Base-by-base conservation (phyloP, 495 filamentous ascomycete genomes). In the Jackrogersella multiformis region DNA sequence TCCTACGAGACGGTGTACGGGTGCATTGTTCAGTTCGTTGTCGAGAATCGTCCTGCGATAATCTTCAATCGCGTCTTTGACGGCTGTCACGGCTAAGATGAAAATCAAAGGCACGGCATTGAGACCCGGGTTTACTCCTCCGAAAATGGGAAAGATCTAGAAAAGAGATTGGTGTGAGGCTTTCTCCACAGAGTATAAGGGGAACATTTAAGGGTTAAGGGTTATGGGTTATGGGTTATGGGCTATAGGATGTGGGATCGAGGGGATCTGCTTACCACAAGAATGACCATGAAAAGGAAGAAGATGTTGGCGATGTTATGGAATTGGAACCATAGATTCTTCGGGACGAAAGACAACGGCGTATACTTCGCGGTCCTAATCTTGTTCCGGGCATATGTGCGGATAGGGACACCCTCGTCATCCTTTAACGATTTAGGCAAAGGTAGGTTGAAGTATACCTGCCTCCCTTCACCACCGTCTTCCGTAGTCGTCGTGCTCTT, bases 241-340 rank as follows among this genome's bases (percentile, higher is more conserved):
- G n/a, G n/a, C n/a, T 21, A 45, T 21, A 21, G 44, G 36, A 54
- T 15, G 38, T 38, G 1, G 18, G 15, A 54, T 16, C 34, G 21
- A 16, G 13, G 5, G 12, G 45, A 23, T 45, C 15, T 26, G 85
- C 93, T 77, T 88, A 98, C 96, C 66, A 88, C 86, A 57, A 99
- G 87, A 74, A 99, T 94, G 76, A 97, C 94, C 64, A 95, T 86
- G 79, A 97, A 97, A 56, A 98, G 82, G 84, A 99, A 99, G 78
- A 97, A 99, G 36, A 98, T 88, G 77, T 98, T 99, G 55, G 96
- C 96, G 68, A 99, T 92, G 76, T 98, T 98, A 79, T 98, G 94
- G 75, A 99, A 98, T 77, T 99, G 96, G 60, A 95, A 89, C 85
- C 88, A 99, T 56, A 98, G 75, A 76, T 99, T 97, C 79, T 98